phyloP scores from a whole-genome alignment of 1,139 yeast species.

The Maudiozyma humilis region DNA sequence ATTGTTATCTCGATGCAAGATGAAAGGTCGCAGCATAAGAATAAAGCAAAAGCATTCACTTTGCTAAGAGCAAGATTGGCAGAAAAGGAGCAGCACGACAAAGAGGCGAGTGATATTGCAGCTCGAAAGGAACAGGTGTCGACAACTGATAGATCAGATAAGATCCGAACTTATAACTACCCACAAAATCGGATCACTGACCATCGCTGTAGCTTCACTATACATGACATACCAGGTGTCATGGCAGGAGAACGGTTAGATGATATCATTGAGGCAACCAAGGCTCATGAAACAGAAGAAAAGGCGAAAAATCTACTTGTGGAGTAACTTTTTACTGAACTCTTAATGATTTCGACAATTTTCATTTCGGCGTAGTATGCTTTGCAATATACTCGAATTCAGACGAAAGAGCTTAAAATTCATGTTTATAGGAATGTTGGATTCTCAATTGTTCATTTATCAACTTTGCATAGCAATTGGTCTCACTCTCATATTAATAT shows the following conservation, averaged over 20 bases:
- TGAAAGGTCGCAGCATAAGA: constrained; percentile 89
- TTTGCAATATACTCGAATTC: too few relatives aligned
- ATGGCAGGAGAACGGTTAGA: constrained; percentile 65
- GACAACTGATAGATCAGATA: constrained; percentile 84
- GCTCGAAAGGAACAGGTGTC: constrained; percentile 78
- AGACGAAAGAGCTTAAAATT: too few relatives aligned
- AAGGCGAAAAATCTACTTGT: constrained; percentile 28
- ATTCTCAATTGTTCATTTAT: too few relatives aligned
- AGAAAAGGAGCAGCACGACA: constrained; percentile 62
- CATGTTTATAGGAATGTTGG: too few relatives aligned
- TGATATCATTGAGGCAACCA: constrained; percentile 50
- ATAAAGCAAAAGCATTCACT: constrained; percentile 89
- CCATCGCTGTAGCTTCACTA: constrained; percentile 74
- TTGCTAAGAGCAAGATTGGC: constrained; percentile 78
- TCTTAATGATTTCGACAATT: too few relatives aligned
- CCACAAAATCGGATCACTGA: constrained; percentile 92
- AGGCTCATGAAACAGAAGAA: constrained; percentile 40
- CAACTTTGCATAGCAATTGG: too few relatives aligned
- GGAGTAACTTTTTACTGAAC: neutral
- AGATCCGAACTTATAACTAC: constrained; percentile 85
- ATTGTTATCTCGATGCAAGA: constrained; percentile 86
- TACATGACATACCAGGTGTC: constrained; percentile 75
- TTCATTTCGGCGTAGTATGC: too few relatives aligned
- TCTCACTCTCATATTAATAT: too few relatives aligned
- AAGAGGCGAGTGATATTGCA: constrained; percentile 54